phyloP scores from a whole-genome alignment of 768 basidiomycete species.

The Pleurotus tuoliensis region DNA sequence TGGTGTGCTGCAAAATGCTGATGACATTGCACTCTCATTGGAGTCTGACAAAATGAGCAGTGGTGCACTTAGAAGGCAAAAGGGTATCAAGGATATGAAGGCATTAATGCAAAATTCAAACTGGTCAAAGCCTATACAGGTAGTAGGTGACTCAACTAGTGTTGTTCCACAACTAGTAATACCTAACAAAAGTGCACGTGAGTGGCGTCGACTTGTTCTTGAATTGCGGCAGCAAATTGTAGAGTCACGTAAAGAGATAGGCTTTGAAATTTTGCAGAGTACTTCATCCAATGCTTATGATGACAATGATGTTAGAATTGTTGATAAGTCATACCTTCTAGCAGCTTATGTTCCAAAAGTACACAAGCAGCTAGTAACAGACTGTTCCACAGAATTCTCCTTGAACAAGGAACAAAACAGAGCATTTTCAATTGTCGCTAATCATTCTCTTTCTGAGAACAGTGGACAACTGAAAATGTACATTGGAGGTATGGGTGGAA shows the following conservation, averaged over 20 bases:
- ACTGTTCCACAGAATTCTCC: not conserved
- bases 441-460: conserved; percentile 15
- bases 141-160: not conserved
- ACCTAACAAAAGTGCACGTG: not conserved
- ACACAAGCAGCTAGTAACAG: not conserved
- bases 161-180: not conserved
- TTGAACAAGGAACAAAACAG: too few relatives aligned
- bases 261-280: too few relatives aligned
- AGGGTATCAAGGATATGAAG: not conserved
- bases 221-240: not conserved
- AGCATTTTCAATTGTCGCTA: conserved; percentile 12
- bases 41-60: not conserved
- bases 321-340: not conserved
- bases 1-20: not conserved
- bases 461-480: conserved; percentile 26
- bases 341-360: not conserved
- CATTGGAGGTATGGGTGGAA: conserved; percentile 29
- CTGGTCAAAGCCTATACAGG: not conserved
- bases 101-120: not conserved
- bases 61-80: not conserved
- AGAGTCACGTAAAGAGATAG: not conserved
- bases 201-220: not conserved
- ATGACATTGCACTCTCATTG: not conserved
- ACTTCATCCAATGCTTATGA: not conserved
- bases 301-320: not conserved